phyloP scores from a whole-genome alignment of 2,329 filamentous ascomycete species.

The Alternaria sp. region DNA sequence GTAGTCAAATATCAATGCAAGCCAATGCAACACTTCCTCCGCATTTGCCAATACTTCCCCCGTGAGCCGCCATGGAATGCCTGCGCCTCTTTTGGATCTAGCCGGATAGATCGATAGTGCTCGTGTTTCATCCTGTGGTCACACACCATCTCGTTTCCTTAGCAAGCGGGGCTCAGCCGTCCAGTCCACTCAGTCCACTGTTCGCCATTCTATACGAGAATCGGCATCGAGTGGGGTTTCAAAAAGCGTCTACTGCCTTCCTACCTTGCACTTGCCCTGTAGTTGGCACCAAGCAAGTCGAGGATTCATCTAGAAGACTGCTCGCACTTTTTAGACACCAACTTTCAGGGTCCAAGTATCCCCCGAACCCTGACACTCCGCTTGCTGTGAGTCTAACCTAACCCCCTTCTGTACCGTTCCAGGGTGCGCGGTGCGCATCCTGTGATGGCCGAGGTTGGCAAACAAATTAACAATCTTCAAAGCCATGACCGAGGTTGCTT shows the following conservation, averaged over 20 bases:
- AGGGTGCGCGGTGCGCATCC: conserved; percentile 33
- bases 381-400: conserved; percentile 29
- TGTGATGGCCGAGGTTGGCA: conserved; percentile 22
- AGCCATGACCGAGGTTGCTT: conserved; percentile 42
- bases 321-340: not conserved
- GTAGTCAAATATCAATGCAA: conserved; percentile 19
- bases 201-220: conserved; percentile 29
- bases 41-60: conserved; percentile 13
- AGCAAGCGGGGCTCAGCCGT: conserved; percentile 30
- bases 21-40: conserved; percentile 4
- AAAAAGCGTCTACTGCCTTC: conserved; percentile 18
- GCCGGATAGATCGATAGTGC: conserved; percentile 28
- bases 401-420: conserved; percentile 21
- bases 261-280: conserved; percentile 22
- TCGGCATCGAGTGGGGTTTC: conserved; percentile 21
- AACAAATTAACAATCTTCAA: conserved; percentile 17
- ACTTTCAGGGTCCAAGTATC: conserved; percentile 14
- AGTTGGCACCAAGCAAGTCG: not conserved
- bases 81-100: conserved; percentile 22
- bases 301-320: not conserved
- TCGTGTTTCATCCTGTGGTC: conserved; percentile 17
- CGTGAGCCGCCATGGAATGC: conserved; percentile 18
- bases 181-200: conserved; percentile 14
- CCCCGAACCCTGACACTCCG: conserved; percentile 18
- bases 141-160: conserved; percentile 24